Percentiles rank a stretch among this genome's conserved stretches.
Conservation (phyloP, 495 filamentous ascomycete species). For the Aspergillus coremiiformis region DNA sequence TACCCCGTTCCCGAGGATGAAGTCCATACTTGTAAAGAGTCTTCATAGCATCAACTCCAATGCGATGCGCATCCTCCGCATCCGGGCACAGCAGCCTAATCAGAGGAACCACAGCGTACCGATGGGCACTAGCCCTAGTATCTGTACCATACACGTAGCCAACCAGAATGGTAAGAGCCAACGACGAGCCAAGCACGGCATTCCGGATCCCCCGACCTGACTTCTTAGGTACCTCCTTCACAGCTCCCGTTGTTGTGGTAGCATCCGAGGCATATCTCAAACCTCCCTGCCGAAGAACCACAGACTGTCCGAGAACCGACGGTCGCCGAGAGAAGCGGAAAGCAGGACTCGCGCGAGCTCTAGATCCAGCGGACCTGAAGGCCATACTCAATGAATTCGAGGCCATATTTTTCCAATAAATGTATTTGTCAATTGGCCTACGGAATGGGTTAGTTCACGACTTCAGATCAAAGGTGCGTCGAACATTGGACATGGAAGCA, state of each 20-base stretch:
- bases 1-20: constrained; percentile 66
- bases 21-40: constrained; percentile 48
- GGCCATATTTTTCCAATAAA: constrained; percentile 17
- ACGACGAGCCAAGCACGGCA: constrained; percentile 47
- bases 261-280: constrained; percentile 28
- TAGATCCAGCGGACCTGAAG: constrained; percentile 20
- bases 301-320: constrained; percentile 13
- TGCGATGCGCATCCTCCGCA: constrained; percentile 85
- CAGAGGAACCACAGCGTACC: constrained; percentile 67
- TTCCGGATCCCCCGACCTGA: constrained; percentile 32
- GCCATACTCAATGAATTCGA: constrained; percentile 21
- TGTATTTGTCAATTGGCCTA: neutral
- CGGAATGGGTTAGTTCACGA: neutral
- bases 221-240: constrained; percentile 31
- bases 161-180: constrained; percentile 44
- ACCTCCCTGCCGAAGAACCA: constrained; percentile 8
- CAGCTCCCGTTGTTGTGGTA: constrained; percentile 13
- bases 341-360: constrained; percentile 24
- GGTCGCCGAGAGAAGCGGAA: constrained; percentile 22
- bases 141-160: constrained; percentile 80
- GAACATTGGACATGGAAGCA: neutral
- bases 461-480: neutral
- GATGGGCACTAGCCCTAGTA: constrained; percentile 79
- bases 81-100: constrained; percentile 68
- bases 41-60: constrained; percentile 57